Conservation (phyloP, 768 basidiomycete genomes). For the Lentinula sp. region DNA sequence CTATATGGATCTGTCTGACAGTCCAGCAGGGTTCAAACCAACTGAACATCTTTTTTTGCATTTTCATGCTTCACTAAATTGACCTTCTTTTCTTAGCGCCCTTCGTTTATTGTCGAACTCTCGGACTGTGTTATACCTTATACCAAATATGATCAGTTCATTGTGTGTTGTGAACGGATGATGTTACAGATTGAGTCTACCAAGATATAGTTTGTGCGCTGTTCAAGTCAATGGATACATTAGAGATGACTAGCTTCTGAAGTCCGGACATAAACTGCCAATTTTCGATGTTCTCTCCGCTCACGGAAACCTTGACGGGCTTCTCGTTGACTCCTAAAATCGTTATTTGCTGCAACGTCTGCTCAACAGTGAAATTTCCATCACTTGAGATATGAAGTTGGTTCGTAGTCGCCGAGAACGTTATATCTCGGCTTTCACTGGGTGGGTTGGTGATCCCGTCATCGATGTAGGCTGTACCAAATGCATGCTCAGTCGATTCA, state of each 20-base stretch:
- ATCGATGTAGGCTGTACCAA: slow-evolving; percentile 61
- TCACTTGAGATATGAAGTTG: slow-evolving; percentile 29
- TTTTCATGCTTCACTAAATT: not conserved
- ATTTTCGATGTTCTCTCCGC: slow-evolving; percentile 21
- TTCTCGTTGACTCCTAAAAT: slow-evolving; percentile 46
- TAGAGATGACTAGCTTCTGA: not conserved
- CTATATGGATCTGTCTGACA: not conserved
- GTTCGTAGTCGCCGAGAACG: slow-evolving; percentile 29
- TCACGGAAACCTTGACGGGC: slow-evolving; percentile 33
- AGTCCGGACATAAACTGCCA: not conserved
- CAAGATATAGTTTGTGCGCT: not conserved
- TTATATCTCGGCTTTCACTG: slow-evolving; percentile 44
- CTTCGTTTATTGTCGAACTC: not conserved
- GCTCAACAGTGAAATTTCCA: slow-evolving; percentile 38
- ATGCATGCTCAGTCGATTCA: slow-evolving; percentile 38
- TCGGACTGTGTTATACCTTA: not conserved
- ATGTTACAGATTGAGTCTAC: not conserved
- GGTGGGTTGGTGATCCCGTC: slow-evolving; percentile 61
- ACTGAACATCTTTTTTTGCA: not conserved
- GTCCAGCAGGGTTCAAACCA: not conserved
- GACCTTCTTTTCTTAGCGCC: not conserved
- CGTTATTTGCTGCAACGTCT: slow-evolving; percentile 45
- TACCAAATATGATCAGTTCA: not conserved
- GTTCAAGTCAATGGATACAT: slow-evolving; percentile 1
- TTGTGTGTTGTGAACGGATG: not conserved